Conservation (phyloP, 2,329 filamentous ascomycete genomes). For the Cladophialophora exuberans region DNA sequence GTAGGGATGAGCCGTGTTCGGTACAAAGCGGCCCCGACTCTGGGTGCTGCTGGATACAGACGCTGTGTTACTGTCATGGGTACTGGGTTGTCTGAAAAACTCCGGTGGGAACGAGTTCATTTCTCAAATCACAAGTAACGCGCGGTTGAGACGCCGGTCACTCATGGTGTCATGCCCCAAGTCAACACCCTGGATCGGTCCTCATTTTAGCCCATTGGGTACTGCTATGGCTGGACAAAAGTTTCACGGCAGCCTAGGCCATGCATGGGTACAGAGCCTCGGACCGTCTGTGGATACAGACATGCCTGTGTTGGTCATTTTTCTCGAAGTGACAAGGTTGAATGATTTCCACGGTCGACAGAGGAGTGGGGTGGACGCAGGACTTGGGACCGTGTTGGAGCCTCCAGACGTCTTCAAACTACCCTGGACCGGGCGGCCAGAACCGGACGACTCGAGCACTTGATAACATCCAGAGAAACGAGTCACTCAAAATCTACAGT, state of each 20-base stretch:
- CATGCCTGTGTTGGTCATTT: slow-evolving; percentile 6
- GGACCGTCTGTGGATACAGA: slow-evolving; percentile 16
- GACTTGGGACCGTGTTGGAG: slow-evolving; percentile 1
- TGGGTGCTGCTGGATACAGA: not conserved
- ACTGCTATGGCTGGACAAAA: slow-evolving; percentile 1
- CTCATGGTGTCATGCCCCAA: not conserved
- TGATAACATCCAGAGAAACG: slow-evolving; percentile 2
- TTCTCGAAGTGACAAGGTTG: slow-evolving; percentile 6
- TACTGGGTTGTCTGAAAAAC: not conserved
- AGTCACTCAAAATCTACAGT: slow-evolving; percentile 12
- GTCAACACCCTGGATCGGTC: slow-evolving; percentile 4
- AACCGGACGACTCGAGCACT: not conserved
- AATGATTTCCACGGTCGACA: slow-evolving; percentile 1
- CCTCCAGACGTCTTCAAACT: not conserved
- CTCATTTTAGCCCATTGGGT: slow-evolving; percentile 6
- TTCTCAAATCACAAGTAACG: not conserved
- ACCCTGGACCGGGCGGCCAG: slow-evolving; percentile 2
- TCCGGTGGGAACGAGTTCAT: slow-evolving; percentile 3
- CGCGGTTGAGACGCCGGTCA: not conserved
- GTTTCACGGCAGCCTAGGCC: slow-evolving; percentile 6
- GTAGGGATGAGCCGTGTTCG: not conserved
- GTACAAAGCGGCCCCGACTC: not conserved
- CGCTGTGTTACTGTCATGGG: not conserved
- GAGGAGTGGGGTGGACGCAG: slow-evolving; percentile 10
- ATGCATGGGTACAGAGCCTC: slow-evolving; percentile 18